A percentile compares a stretch with the other conserved stretches of the same genome.
These are phyloP conservation scores for Effrenium voratum DNA, from an alignment of 73 alveolate species.

Conservation along the genomic window DNA sequence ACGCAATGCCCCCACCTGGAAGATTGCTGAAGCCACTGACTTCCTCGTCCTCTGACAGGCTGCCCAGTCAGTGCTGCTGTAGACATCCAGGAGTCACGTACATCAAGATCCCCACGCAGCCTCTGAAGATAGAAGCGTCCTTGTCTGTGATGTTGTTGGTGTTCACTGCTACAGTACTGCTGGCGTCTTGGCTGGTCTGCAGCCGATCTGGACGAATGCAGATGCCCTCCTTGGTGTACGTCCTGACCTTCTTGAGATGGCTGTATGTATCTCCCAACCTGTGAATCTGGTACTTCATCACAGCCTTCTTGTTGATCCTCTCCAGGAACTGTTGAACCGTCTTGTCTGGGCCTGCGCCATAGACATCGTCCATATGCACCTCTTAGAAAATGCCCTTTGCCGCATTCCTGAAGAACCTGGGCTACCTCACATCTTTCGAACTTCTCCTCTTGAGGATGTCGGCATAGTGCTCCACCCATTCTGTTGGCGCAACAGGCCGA, in stretches of 20 bases:
- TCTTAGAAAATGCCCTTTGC: not conserved
- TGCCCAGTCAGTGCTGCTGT: slow-evolving; percentile 18
- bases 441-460: not conserved
- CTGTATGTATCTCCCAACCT: not conserved
- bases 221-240: not conserved
- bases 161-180: not conserved
- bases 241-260: slow-evolving; percentile 9
- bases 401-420: slow-evolving; percentile 4
- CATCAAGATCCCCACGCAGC: not conserved
- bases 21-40: not conserved
- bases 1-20: not conserved
- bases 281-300: slow-evolving; percentile 1
- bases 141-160: not conserved
- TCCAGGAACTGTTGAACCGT: not conserved
- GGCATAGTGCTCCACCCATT: not conserved
- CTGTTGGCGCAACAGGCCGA: too few relatives aligned
- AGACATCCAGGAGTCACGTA: not conserved
- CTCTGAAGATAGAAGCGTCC: not conserved
- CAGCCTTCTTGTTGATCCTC: not conserved
- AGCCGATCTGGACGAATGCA: not conserved
- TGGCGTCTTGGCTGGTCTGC: not conserved
- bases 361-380: slow-evolving; percentile 49
- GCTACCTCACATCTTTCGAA: not conserved
- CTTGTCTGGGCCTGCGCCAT: slow-evolving; percentile 10
- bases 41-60: slow-evolving; percentile 28